phyloP scores from a whole-genome alignment of 768 basidiomycete genomes.

The Tulasnella sp. region DNA sequence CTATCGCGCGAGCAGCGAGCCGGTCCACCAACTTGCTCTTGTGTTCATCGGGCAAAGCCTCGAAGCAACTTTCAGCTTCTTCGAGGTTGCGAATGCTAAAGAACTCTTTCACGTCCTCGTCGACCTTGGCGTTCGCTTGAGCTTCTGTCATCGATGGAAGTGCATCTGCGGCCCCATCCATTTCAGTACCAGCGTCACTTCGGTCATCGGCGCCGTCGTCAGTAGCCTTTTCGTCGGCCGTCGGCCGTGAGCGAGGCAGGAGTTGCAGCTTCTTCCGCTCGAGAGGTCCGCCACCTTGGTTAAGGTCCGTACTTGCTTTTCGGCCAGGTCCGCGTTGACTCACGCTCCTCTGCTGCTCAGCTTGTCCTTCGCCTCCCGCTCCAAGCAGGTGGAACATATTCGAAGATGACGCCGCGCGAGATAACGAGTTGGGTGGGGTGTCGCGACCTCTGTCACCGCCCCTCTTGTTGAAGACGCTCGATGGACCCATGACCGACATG shows the following conservation, averaged over 20 bases:
- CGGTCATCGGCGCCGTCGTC: slow-evolving; percentile 37
- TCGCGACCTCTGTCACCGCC: slow-evolving; percentile 45
- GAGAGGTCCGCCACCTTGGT: slow-evolving; percentile 31
- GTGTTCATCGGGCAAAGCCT: slow-evolving; percentile 50
- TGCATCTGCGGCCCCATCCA: slow-evolving; percentile 23
- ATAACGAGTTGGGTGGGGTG: slow-evolving; percentile 39
- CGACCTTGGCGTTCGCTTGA: slow-evolving; percentile 61
- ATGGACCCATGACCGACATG: slow-evolving; percentile 69
- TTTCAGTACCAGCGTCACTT: slow-evolving; percentile 31
- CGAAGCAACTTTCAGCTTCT: slow-evolving; percentile 82
- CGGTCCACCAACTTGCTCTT: slow-evolving; percentile 59
- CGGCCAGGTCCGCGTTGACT: slow-evolving; percentile 39
- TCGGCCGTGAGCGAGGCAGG: slow-evolving; percentile 61
- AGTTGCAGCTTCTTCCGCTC: slow-evolving; percentile 59
- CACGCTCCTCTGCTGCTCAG: slow-evolving; percentile 32
- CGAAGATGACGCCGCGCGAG: slow-evolving; percentile 62
- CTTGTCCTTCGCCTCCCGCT: slow-evolving; percentile 35
- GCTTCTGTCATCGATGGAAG: slow-evolving; percentile 31
- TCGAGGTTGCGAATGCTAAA: slow-evolving; percentile 71
- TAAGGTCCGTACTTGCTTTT: slow-evolving; percentile 41
- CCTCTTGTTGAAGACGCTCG: slow-evolving; percentile 73
- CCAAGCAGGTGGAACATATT: slow-evolving; percentile 86
- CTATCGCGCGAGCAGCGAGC: slow-evolving; percentile 59
- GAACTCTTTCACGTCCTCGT: slow-evolving; percentile 76
- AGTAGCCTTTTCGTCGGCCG: slow-evolving; percentile 41